Evolutionary conservation across 345 rosid genomes (phyloP).

Genomic region (Clarkia xantiana): DNA sequence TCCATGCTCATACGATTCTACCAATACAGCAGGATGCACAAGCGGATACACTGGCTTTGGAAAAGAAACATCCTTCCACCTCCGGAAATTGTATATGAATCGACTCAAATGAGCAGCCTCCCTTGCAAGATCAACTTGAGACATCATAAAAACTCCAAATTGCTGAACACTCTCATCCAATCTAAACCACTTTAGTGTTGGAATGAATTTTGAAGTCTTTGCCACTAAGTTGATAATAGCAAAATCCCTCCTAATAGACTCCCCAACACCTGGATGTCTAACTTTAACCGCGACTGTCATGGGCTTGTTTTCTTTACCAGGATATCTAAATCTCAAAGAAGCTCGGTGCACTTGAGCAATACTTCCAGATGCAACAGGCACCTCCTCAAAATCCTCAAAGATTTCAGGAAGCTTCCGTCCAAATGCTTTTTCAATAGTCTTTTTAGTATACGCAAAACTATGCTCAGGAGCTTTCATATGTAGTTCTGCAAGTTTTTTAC

Average conservation of each 20-base stretch:
- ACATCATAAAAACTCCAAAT: slow-evolving; percentile 90
- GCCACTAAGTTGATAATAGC: slow-evolving; percentile 61
- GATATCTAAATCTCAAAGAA: slow-evolving; percentile 55
- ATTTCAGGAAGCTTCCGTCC: slow-evolving; percentile 81
- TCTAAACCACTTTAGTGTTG: slow-evolving; percentile 87
- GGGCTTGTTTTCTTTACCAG: slow-evolving; percentile 58
- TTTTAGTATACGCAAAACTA: slow-evolving; percentile 70
- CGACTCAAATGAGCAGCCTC: slow-evolving; percentile 97
- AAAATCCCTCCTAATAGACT: slow-evolving; percentile 82
- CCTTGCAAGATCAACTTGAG: slow-evolving; percentile 98
- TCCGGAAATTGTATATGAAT: slow-evolving; percentile 79
- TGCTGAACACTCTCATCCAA: slow-evolving; percentile 94
- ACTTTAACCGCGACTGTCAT: slow-evolving; percentile 89
- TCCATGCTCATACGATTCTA: slow-evolving; percentile 89
- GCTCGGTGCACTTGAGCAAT: slow-evolving; percentile 98
- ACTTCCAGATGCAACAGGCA: slow-evolving; percentile 95
- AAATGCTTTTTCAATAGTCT: slow-evolving; percentile 70
- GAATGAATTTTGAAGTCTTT: slow-evolving; percentile 47
- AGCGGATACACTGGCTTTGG: slow-evolving; percentile 93
- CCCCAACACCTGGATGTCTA: slow-evolving; percentile 95
- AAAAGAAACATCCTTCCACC: slow-evolving; percentile 91
- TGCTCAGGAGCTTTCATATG: slow-evolving; percentile 89
- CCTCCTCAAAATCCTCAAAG: slow-evolving; percentile 77
- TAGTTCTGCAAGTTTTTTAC: slow-evolving; percentile 79
- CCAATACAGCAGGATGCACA: slow-evolving; percentile 94